Evolutionary conservation across 371 early-diverging fungal genomes (phyloP).

Genomic region (Mucor indicus): DNA sequence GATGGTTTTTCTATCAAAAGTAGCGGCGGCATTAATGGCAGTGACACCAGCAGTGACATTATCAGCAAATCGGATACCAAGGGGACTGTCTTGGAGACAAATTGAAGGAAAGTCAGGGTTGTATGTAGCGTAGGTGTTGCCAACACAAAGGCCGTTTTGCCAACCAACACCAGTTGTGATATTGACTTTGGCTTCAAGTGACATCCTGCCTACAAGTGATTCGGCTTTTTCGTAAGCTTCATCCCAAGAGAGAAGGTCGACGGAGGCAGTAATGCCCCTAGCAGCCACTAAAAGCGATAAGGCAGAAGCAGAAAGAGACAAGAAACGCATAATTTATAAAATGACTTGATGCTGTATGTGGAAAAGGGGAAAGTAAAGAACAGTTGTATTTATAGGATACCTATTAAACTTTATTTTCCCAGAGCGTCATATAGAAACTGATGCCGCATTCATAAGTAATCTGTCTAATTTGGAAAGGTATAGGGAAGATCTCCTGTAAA

Average conservation of each 20-base stretch:
- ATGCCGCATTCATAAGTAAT: no score
- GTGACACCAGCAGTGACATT: slow-evolving; percentile 46
- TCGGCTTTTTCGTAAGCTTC: slow-evolving; percentile 34
- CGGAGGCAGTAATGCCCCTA: slow-evolving; percentile 1
- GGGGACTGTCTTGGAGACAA: slow-evolving; percentile 56
- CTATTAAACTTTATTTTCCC: no score
- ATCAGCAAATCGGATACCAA: slow-evolving; percentile 42
- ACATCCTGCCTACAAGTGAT: slow-evolving; percentile 26
- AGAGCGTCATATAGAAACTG: no score
- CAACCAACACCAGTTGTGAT: slow-evolving; percentile 50
- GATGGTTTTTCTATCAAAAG: slow-evolving; percentile 49
- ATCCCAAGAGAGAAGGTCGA: slow-evolving; percentile 25
- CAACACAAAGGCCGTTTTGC: slow-evolving; percentile 37
- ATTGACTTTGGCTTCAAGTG: slow-evolving; percentile 34
- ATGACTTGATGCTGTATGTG: no score
- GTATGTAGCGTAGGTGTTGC: slow-evolving; percentile 36
- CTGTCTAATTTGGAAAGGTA: no score
- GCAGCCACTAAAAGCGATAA: slow-evolving; percentile 1
- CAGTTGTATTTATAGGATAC: no score
- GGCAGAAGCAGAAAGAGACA: slow-evolving; percentile 14
- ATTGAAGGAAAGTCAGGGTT: slow-evolving; percentile 51
- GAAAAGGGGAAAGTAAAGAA: no score
- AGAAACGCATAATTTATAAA: slow-evolving; percentile 17
- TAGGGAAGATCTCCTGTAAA: no score
- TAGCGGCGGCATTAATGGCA: slow-evolving; percentile 49